phyloP scores from a whole-genome alignment of 129 eudicot species.

The Flaveria trinervia region DNA sequence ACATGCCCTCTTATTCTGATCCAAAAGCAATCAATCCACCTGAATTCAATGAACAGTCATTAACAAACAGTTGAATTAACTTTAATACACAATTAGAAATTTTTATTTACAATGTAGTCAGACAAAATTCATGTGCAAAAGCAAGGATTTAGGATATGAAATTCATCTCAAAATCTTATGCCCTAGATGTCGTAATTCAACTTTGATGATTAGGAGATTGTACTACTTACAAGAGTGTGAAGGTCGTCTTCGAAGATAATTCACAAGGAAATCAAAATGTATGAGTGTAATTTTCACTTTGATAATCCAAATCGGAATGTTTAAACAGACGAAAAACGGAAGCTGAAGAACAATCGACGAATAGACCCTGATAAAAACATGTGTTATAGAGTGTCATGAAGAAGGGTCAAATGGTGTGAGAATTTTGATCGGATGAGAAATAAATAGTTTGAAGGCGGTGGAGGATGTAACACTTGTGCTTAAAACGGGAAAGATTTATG shows the following conservation, averaged over 20 bases:
- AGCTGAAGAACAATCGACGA: neutral
- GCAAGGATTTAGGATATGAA: neutral
- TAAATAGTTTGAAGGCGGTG: too few species aligned
- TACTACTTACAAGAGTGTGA: neutral
- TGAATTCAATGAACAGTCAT: neutral
- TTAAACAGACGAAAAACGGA: neutral
- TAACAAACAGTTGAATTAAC: neutral
- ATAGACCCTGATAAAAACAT: too few species aligned
- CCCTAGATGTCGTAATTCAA: constrained; percentile 6
- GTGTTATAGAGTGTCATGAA: too few species aligned
- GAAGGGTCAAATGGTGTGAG: too few species aligned
- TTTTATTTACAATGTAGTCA: too few species aligned
- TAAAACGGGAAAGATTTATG: too few species aligned
- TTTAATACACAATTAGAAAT: neutral
- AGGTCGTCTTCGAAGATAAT: neutral
- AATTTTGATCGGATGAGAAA: too few species aligned
- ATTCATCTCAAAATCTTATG: neutral
- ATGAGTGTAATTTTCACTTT: neutral
- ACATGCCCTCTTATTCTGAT: neutral
- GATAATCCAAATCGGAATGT: neutral
- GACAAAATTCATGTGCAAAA: neutral
- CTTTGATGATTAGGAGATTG: neutral
- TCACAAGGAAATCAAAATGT: constrained; percentile 15
- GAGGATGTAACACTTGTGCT: too few species aligned
- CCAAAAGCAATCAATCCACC: neutral